Evolutionary conservation across 805 yeast species (phyloP).

Genomic region (Naumovozyma baii): DNA sequence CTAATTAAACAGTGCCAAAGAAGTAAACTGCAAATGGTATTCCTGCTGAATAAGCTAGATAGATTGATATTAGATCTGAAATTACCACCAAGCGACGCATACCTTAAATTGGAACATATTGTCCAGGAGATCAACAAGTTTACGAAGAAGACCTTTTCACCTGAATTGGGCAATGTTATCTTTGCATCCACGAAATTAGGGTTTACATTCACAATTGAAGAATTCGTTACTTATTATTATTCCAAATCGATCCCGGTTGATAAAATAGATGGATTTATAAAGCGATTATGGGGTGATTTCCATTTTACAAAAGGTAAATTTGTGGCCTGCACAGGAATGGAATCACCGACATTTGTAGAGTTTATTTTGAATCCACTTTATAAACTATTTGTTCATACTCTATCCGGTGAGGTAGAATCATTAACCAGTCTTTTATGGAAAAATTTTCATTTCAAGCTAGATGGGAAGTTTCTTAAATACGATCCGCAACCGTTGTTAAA

Average conservation of each 20-base stretch:
- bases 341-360: conserved; percentile 44
- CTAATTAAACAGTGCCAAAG: conserved; percentile 44
- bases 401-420: conserved; percentile 41
- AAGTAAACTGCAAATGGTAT: conserved; percentile 41
- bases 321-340: conserved; percentile 12
- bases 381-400: conserved; percentile 53
- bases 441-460: conserved; percentile 39
- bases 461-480: conserved; percentile 33
- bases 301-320: conserved; percentile 43
- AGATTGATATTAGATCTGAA: conserved; percentile 71
- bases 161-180: conserved; percentile 54
- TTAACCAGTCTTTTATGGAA: conserved; percentile 38
- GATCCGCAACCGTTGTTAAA: conserved; percentile 55
- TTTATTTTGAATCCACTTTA: conserved; percentile 74
- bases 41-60: conserved; percentile 77
- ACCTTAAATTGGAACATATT: conserved; percentile 50
- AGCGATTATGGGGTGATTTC: conserved; percentile 70
- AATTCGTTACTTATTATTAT: conserved; percentile 51
- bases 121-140: conserved; percentile 56
- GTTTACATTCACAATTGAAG: conserved; percentile 54
- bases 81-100: conserved; percentile 66
- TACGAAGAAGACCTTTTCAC: conserved; percentile 42
- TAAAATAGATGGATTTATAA: conserved; percentile 35
- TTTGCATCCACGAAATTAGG: conserved; percentile 63
- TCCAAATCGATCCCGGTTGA: conserved; percentile 28